Base-by-base conservation (phyloP, 2,329 filamentous ascomycete species). In the Xylariaceae sp. region DNA sequence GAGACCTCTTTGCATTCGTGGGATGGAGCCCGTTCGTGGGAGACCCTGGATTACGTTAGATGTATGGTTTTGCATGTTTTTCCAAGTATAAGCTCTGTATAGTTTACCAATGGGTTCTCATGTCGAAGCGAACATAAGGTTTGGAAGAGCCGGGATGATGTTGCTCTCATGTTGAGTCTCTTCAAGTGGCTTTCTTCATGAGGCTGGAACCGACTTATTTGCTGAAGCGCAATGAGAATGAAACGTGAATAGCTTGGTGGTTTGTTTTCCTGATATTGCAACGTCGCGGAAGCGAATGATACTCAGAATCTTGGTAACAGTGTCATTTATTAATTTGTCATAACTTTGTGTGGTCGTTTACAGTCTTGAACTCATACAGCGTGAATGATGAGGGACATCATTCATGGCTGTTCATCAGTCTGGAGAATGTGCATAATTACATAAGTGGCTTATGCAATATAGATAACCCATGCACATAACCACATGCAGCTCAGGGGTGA, bases 91-190 rank as follows among this genome's bases (percentile, higher is more conserved):
- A 9, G 2, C 26, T 44, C 13, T 7, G n/a, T 30, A 30, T 26
- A 37, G 12, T 75, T 64, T 74, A 95, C 92, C 68, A 96, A 72
- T 3, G 92, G 92, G 62, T 96, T 96, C 62, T 96, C 92, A 85
- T 96, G 92, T 51, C 76, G 76, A 30, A 87, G 69, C 13, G 65
- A 61, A 30, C 76, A 68, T 29, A 77, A 63, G 3, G 76, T 80
- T 10, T 85, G 86, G 62, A 89, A 71, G 39, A 76, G 65, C 6
- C 70, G 71, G 15, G 64, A 55, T 26, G 67, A 49, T 32, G 71
- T 70, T 51, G 68, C 55, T 22, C 70, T 71, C 74, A 77, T 77
- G 5, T 15, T 66, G 55, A 52, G 47, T 26, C 5, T 21, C 2
- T 7, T 40, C 7, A 3, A 48, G 26, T 44, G 21, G 18, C 19